These are phyloP conservation scores for Kingdonia uniflora DNA, from an alignment of 164 flowering plant genomes.

Conservation along the genomic window DNA sequence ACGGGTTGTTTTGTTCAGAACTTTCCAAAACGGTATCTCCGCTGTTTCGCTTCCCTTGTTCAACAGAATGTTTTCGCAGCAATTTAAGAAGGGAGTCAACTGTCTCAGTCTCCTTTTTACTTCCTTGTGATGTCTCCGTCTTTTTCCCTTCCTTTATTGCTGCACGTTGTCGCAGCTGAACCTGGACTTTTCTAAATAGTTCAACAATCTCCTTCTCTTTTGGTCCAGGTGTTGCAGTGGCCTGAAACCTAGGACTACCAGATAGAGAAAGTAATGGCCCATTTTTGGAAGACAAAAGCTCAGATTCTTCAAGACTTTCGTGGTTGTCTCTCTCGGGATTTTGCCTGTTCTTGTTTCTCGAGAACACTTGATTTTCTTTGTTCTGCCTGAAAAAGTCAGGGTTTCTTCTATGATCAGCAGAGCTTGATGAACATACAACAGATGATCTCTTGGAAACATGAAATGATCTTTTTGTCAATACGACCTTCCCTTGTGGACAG, in stretches of 20 bases:
- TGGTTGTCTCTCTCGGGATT: slow-evolving; percentile 43
- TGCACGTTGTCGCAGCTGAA: slow-evolving; percentile 73
- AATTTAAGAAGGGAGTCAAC: slow-evolving; percentile 82
- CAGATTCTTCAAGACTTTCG: slow-evolving; percentile 52
- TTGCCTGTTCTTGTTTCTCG: slow-evolving; percentile 47
- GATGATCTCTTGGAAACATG: slow-evolving; percentile 21
- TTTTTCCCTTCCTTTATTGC: slow-evolving; percentile 67
- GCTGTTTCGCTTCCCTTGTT: slow-evolving; percentile 42
- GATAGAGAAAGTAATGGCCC: slow-evolving; percentile 56
- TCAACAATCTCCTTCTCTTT: slow-evolving; percentile 87
- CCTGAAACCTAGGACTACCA: slow-evolving; percentile 41
- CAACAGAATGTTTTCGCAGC: slow-evolving; percentile 63
- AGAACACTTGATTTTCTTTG: slow-evolving; percentile 33
- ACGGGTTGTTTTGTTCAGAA: slow-evolving; percentile 20
- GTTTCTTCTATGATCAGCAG: slow-evolving; percentile 51
- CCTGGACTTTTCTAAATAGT: slow-evolving; percentile 77
- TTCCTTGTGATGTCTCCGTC: slow-evolving; percentile 41
- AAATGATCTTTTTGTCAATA: slow-evolving; percentile 12
- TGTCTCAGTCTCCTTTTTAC: slow-evolving; percentile 58
- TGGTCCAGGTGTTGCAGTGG: slow-evolving; percentile 65
- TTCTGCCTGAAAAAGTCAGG: slow-evolving; percentile 68
- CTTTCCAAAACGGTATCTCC: slow-evolving; percentile 28
- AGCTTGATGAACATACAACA: slow-evolving; percentile 45
- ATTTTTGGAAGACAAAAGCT: slow-evolving; percentile 45
- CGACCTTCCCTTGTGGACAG: slow-evolving; percentile 21